Base-by-base conservation (phyloP, 208 protist genomes). In the Kentomonas sorsogonicus region DNA sequence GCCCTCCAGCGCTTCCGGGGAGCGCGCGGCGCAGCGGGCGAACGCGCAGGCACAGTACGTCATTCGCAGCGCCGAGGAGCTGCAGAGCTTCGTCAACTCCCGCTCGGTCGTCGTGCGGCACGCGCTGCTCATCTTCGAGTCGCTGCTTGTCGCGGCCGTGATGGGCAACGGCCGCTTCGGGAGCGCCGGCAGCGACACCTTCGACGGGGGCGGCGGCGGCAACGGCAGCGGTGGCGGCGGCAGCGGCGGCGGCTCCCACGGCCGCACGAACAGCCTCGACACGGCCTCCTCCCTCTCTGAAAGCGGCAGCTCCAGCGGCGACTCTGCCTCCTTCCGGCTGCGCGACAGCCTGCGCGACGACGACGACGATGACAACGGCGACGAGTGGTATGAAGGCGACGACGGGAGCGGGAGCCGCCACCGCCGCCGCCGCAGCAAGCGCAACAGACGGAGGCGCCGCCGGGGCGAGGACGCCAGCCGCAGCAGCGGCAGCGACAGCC, bases 61-160 rank as follows among this genome's bases (percentile, higher is more conserved):
- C 29, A 0, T 69, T 60, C 16, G 20, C 46, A 50, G 46, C 23
- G 57, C 27, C n/a, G 59, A 36, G 0, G 73, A 69, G 23, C 54
- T 79, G 3, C 31, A 55, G 23, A 36, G 25, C 23, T 58, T 56
- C 52, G 46, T 79, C 33, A 40, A 56, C 27, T 40, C 40, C 60
- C 63, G 65, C 18, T 71, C 63, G 30, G 40, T 47, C 13, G 41
- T 60, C 48, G 63, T 75, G 30, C 68, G 68, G 3, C 52, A 71
- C 43, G 60, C 69, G 27, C 26, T 79, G 27, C 60, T 72, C 47
- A 26, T 70, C 26, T 60, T 72, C 0, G 73, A 79, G 61, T n/a
- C 36, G 36, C 38, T 16, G 53, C 18, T 13, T 5, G 20, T 47
- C 11, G 26, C 18, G 6, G 27, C n/a, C 51, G 23, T 15, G 9